Evolutionary conservation across 2,329 filamentous ascomycete genomes (phyloP).

Genomic region (Diaporthe citrichinensis): DNA sequence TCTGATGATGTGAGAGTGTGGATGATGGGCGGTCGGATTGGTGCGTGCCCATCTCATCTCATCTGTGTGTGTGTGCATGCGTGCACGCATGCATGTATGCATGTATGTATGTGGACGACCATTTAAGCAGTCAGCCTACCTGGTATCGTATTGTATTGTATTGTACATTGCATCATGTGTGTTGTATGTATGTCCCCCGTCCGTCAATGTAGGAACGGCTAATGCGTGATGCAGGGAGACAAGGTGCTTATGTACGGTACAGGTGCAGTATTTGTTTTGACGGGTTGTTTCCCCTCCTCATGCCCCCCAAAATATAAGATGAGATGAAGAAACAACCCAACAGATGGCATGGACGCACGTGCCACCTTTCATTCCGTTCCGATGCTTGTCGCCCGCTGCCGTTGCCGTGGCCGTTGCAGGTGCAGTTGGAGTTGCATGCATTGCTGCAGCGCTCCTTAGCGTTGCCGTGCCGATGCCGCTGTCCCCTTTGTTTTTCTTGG

Average conservation of each 20-base stretch:
- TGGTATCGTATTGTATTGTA: neutral
- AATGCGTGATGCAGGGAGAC: slow-evolving; percentile 8
- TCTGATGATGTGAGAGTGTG: neutral
- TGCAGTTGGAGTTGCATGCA: neutral
- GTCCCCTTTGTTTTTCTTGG: slow-evolving; percentile 12
- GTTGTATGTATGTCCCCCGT: neutral
- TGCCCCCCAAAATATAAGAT: neutral
- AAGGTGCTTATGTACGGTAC: neutral
- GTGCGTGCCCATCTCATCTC: neutral
- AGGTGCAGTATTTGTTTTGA: neutral
- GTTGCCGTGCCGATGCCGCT: slow-evolving; percentile 31
- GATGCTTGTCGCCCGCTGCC: slow-evolving; percentile 1
- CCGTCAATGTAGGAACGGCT: neutral
- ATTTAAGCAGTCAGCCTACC: neutral
- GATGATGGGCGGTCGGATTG: neutral
- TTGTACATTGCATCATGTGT: slow-evolving; percentile 15
- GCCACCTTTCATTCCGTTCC: slow-evolving; percentile 47
- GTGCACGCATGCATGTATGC: neutral
- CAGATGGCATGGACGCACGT: slow-evolving; percentile 58
- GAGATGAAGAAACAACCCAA: slow-evolving; percentile 4
- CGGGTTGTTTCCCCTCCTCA: neutral
- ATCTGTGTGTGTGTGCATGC: neutral
- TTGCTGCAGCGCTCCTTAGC: neutral
- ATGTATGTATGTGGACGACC: slow-evolving; percentile 1
- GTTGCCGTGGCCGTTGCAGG: neutral